Evolutionary conservation across 805 yeast genomes (phyloP).

Genomic region (Wickerhamiella azymoides): DNA sequence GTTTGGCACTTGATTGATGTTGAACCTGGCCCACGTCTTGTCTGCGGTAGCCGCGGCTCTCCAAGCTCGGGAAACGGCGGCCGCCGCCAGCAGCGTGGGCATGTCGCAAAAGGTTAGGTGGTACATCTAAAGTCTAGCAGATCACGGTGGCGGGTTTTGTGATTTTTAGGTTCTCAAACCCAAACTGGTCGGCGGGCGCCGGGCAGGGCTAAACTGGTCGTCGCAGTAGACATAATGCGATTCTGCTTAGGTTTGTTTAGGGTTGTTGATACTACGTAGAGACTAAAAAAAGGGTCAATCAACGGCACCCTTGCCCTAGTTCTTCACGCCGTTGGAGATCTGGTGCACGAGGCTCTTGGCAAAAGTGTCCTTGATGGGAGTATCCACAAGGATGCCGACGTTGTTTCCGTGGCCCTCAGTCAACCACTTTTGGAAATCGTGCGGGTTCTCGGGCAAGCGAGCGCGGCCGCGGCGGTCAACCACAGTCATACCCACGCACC

Average conservation of each 20-base stretch:
- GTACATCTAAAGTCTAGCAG: slow-evolving; percentile 1
- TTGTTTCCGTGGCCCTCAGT: slow-evolving; percentile 18
- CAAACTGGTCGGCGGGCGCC: slow-evolving; percentile 10
- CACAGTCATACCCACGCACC: slow-evolving; percentile 27
- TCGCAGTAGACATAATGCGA: slow-evolving; percentile 27
- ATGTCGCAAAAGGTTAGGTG: too few species aligned
- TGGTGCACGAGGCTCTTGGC: slow-evolving; percentile 7
- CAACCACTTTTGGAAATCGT: slow-evolving; percentile 20
- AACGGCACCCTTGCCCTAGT: too few species aligned
- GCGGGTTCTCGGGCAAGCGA: slow-evolving; percentile 12
- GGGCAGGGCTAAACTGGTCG: slow-evolving; percentile 25
- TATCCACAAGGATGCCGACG: slow-evolving; percentile 14
- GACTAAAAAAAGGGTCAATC: too few species aligned
- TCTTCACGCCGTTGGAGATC: neutral
- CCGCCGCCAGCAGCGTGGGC: too few species aligned
- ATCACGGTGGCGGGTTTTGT: slow-evolving; percentile 2
- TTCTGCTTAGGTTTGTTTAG: slow-evolving; percentile 23
- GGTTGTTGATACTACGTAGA: slow-evolving; percentile 10
- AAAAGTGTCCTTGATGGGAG: slow-evolving; percentile 16
- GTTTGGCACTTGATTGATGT: too few species aligned
- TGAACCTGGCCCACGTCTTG: too few species aligned
- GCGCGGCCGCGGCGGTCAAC: slow-evolving; percentile 26
- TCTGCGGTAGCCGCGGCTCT: too few species aligned
- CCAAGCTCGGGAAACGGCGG: too few species aligned
- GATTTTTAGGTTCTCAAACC: slow-evolving; percentile 8